Evolutionary conservation across 75 land plant species (phyloP), one percentile per base, ranked within the genome.

Genomic region (Selaginella tamariscina): DNA sequence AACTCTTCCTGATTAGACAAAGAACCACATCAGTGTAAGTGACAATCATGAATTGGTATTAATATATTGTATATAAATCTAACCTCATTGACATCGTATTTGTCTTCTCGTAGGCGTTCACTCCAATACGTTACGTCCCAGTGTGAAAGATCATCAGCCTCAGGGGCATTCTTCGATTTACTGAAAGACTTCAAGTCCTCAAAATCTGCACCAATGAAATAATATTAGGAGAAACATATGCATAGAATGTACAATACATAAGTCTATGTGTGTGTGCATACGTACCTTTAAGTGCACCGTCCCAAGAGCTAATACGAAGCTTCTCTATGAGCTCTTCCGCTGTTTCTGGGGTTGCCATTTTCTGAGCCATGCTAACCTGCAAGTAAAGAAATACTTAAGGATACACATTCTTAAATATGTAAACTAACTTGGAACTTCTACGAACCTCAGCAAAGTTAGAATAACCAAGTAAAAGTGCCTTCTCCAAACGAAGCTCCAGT

Each of bases 1-100:
- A 90, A 59, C 55, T 90, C 96, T 73, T 90, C 96, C 96, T 90
- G 82, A n/a, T n/a, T n/a, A n/a, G n/a, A n/a, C n/a, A n/a, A n/a
- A n/a, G n/a, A n/a, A n/a, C n/a, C n/a, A n/a, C n/a, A n/a, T n/a
- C n/a, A n/a, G n/a, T n/a, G n/a, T n/a, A n/a, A n/a, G n/a, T n/a
- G 11, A 39, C 49, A 39, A 39, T 39, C 11, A 5, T 5, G 49
- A 39, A 5, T 15, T 39, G 11, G 11, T 5, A 39, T 5, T 39
- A 5, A 39, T 39, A 39, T 39, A 39, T 65, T 26, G 29, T 22
- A 21, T 33, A 69, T 1, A 39, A 13, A 64, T 32, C 54, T 26
- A 15, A 85, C 96, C 91, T 90, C 91, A 80, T 85, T 87, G 24
- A 90, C 84, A 64, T 81, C 79, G 75, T 79, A 90, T 67, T 87